Percentiles rank a stretch among this genome's conserved stretches.
phyloP scores from a whole-genome alignment of 1,284 basidiomycete genomes.

The Microbotryum saponariae region DNA sequence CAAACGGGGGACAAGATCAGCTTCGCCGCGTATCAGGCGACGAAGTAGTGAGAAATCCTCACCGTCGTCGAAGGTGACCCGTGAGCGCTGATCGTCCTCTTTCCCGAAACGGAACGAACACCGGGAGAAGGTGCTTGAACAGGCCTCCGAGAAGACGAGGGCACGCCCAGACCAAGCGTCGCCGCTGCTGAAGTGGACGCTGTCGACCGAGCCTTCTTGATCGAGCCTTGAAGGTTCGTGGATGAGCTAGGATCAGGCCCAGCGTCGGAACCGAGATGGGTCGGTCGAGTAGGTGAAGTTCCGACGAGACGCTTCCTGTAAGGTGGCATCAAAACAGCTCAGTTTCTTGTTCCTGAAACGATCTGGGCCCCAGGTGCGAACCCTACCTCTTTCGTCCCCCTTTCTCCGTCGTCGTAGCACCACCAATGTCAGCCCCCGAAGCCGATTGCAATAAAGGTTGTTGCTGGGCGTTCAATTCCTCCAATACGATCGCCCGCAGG shows the following conservation, averaged over 20 bases:
- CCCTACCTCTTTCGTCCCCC: slow-evolving; percentile 1
- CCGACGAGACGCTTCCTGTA: not conserved
- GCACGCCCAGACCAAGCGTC: too few relatives aligned
- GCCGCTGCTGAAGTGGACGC: too few relatives aligned
- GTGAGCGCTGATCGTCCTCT: too few relatives aligned
- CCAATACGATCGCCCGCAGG: not conserved
- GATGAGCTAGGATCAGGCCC: not conserved
- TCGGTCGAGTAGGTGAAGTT: slow-evolving; percentile 8
- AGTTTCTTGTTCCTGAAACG: too few relatives aligned
- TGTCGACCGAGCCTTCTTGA: too few relatives aligned
- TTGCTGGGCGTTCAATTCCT: not conserved
- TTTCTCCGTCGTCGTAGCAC: not conserved
- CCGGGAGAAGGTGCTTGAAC: too few relatives aligned
- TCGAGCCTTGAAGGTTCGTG: too few relatives aligned
- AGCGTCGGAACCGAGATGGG: not conserved
- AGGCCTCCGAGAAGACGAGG: too few relatives aligned
- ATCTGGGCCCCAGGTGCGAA: not conserved
- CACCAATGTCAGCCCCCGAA: too few relatives aligned
- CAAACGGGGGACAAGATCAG: not conserved
- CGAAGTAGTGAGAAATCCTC: not conserved
- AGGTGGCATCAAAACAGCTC: too few relatives aligned
- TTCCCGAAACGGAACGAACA: too few relatives aligned
- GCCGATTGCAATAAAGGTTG: not conserved
- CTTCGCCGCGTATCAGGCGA: not conserved
- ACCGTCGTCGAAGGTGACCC: slow-evolving; percentile 7